Evolutionary conservation across 768 basidiomycete genomes (phyloP).

Genomic region (Rhizopogon rudus): DNA sequence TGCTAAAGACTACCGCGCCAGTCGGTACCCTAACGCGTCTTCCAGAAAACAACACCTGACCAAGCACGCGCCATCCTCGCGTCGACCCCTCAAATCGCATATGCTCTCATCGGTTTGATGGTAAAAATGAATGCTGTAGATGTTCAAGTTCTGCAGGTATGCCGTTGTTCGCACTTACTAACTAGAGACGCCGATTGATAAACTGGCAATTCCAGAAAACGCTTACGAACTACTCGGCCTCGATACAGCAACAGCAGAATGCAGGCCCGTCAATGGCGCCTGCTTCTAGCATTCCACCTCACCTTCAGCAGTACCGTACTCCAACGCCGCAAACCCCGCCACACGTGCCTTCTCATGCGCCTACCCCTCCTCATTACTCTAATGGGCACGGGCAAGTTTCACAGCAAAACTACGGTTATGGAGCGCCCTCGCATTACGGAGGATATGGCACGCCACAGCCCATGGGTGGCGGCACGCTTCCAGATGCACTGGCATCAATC

Average conservation of each 20-base stretch:
- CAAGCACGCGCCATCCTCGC: conserved; percentile 67
- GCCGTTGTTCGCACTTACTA: conserved; percentile 4
- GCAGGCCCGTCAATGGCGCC: conserved; percentile 17
- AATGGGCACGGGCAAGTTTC: conserved; percentile 25
- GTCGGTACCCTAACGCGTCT: background rate
- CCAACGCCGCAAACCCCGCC: conserved; percentile 30
- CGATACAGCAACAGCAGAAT: conserved; percentile 5
- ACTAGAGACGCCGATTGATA: background rate
- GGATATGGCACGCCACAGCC: conserved; percentile 16
- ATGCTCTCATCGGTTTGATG: conserved; percentile 73
- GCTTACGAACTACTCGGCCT: conserved; percentile 44
- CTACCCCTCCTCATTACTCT: conserved; percentile 6
- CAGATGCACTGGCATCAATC: conserved; percentile 52
- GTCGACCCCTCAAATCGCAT: conserved; percentile 70
- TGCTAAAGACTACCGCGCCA: background rate
- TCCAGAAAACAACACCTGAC: conserved; percentile 68
- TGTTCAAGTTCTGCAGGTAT: conserved; percentile 70
- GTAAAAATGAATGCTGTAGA: conserved; percentile 72
- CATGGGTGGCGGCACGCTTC: conserved; percentile 24
- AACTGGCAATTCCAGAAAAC: conserved; percentile 43
- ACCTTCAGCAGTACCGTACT: conserved; percentile 30
- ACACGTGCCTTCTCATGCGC: conserved; percentile 8
- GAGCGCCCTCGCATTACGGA: conserved; percentile 9
- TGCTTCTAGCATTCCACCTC: conserved; percentile 44
- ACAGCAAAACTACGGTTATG: conserved; percentile 17